phyloP scores from a whole-genome alignment of 2,329 filamentous ascomycete genomes.

The Scolecobasidium constrictum region DNA sequence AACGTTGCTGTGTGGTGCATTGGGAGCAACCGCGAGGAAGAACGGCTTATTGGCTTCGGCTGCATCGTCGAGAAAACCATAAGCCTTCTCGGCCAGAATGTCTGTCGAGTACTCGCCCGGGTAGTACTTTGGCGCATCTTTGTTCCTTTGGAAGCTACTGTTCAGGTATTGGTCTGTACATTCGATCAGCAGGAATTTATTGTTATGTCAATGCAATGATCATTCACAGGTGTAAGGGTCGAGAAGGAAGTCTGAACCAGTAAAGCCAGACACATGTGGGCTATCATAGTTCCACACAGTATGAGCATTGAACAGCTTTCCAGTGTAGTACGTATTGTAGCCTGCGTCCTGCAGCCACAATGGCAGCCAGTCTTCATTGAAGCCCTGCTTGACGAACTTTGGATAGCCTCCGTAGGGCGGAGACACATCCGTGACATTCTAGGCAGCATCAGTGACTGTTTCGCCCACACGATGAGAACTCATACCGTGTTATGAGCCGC shows the following conservation, averaged over 20 bases:
- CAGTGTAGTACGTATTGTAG: constrained; percentile 57
- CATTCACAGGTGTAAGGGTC: constrained; percentile 54
- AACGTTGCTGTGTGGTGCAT: constrained; percentile 53
- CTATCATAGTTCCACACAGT: constrained; percentile 37
- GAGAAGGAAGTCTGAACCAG: constrained; percentile 35
- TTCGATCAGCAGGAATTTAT: neutral
- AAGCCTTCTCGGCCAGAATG: constrained; percentile 47
- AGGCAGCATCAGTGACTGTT: neutral
- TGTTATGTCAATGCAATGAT: too few relatives aligned
- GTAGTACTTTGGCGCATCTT: constrained; percentile 43
- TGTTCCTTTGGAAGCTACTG: constrained; percentile 51
- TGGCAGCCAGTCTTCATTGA: constrained; percentile 57
- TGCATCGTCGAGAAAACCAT: constrained; percentile 51
- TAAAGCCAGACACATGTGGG: constrained; percentile 27
- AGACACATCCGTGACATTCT: constrained; percentile 29
- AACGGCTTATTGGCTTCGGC: constrained; percentile 46
- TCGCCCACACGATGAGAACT: neutral
- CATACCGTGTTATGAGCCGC: constrained; percentile 46
- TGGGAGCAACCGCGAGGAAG: constrained; percentile 55
- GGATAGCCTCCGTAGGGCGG: constrained; percentile 46
- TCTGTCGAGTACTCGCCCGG: constrained; percentile 47
- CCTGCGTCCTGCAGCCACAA: constrained; percentile 59
- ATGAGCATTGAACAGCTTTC: constrained; percentile 44
- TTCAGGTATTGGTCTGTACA: constrained; percentile 49
- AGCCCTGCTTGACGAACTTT: constrained; percentile 54